Evolutionary conservation across 1,284 basidiomycete genomes (phyloP).

Genomic region (Cryptococcus hybrid): DNA sequence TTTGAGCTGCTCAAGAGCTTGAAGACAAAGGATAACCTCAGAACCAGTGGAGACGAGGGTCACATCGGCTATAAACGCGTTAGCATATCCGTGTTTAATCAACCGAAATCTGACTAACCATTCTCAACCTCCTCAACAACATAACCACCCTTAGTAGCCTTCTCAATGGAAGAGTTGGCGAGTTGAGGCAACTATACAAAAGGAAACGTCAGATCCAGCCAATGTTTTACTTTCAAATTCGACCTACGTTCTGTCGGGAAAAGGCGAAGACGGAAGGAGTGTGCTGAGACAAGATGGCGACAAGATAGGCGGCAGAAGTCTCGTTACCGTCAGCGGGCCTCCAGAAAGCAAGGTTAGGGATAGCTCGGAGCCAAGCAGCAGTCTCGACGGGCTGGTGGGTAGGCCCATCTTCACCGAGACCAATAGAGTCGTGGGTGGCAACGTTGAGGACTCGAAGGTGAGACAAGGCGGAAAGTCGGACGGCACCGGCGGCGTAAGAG

Average conservation of each 20-base stretch:
- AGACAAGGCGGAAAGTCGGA: slow-evolving; percentile 85
- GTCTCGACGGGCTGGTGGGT: slow-evolving; percentile 95
- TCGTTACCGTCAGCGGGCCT: slow-evolving; percentile 93
- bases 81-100: neutral
- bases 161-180: slow-evolving; percentile 81
- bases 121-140: slow-evolving; percentile 74
- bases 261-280: slow-evolving; percentile 65
- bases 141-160: slow-evolving; percentile 82
- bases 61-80: slow-evolving; percentile 57
- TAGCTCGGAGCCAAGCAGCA: slow-evolving; percentile 78
- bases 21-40: slow-evolving; percentile 81
- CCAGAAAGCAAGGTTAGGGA: slow-evolving; percentile 89
- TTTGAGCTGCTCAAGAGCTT: slow-evolving; percentile 75
- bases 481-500: slow-evolving; percentile 86
- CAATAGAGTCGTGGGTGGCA: slow-evolving; percentile 87
- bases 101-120: slow-evolving; percentile 47
- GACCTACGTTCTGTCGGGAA: slow-evolving; percentile 44
- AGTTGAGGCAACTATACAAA: slow-evolving; percentile 74
- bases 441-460: slow-evolving; percentile 69
- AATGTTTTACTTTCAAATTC: neutral
- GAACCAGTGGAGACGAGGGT: slow-evolving; percentile 87
- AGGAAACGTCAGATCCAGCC: neutral
- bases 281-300: slow-evolving; percentile 67
- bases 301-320: slow-evolving; percentile 82
- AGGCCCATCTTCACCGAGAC: slow-evolving; percentile 89